phyloP scores from a whole-genome alignment of 2,329 filamentous ascomycete genomes.

The Colletotrichum gloeosporioides region DNA sequence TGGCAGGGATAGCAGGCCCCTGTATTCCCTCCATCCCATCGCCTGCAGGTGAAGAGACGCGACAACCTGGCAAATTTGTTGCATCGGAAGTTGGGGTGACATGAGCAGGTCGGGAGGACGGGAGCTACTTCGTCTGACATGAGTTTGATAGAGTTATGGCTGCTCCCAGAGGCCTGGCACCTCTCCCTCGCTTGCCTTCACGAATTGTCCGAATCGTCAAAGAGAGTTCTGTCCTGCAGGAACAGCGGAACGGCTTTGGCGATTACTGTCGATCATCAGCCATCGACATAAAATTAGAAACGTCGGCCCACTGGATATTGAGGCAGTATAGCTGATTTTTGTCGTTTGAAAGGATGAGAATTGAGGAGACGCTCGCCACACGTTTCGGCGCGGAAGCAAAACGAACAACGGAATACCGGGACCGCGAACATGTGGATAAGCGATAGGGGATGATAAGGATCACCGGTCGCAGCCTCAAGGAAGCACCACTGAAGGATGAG shows the following conservation, averaged over 20 bases:
- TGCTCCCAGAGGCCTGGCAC: neutral
- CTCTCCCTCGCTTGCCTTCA: neutral
- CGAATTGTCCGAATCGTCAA: neutral
- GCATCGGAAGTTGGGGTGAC: neutral
- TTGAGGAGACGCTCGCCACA: neutral
- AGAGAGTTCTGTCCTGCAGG: constrained; percentile 1
- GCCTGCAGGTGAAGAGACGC: neutral
- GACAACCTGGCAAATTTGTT: neutral
- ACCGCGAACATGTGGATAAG: neutral
- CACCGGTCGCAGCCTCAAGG: neutral
- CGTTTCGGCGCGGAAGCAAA: neutral
- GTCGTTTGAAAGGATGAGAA: neutral
- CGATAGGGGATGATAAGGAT: neutral
- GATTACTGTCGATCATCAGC: neutral
- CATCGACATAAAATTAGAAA: constrained; percentile 1
- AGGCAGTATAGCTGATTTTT: neutral
- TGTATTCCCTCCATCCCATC: neutral
- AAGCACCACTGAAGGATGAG: neutral
- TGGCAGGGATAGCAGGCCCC: neutral
- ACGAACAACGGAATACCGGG: neutral
- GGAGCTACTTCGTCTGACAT: neutral
- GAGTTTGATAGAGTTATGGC: neutral
- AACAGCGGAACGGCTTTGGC: neutral
- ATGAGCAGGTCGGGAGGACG: neutral
- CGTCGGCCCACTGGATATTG: neutral